phyloP scores from a whole-genome alignment of 2,329 filamentous ascomycete species.

The Claviceps digitariae region DNA sequence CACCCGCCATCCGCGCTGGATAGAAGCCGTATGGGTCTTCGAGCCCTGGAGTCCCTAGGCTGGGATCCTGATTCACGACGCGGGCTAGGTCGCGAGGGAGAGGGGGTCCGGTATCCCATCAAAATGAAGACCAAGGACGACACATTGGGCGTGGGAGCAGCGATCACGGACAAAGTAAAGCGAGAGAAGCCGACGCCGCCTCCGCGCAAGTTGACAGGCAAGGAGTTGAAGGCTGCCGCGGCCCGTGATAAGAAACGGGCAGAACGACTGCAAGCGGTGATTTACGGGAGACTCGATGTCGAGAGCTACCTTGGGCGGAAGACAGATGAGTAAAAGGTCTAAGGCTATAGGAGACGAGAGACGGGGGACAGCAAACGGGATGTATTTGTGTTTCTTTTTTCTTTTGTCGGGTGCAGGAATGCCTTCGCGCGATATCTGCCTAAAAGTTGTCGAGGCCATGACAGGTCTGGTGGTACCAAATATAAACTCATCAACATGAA shows the following conservation, averaged over 20 bases:
- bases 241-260: constrained; percentile 40
- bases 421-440: no score
- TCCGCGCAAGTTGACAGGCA: constrained; percentile 40
- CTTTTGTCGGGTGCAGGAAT: no score
- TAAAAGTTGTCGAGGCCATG: no score
- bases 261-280: constrained; percentile 52
- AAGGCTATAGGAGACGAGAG: background rate
- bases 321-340: constrained; percentile 7
- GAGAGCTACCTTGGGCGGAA: constrained; percentile 53
- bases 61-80: constrained; percentile 61
- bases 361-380: no score
- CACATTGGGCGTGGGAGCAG: constrained; percentile 57
- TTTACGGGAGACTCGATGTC: constrained; percentile 64
- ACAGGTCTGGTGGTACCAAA: no score
- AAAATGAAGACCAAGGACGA: constrained; percentile 60
- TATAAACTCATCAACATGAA: background rate
- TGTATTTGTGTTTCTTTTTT: no score
- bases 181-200: constrained; percentile 30
- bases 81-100: constrained; percentile 57
- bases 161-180: constrained; percentile 15
- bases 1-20: constrained; percentile 61
- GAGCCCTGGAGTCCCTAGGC: constrained; percentile 51
- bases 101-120: constrained; percentile 65
- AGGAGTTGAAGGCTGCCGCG: constrained; percentile 33
- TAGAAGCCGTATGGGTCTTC: constrained; percentile 54